phyloP scores from a whole-genome alignment of 345 rosid genomes.

The Citrus sinensis region DVS_A1.0 CM039166.1:12386001-12386500 shows the following conservation, averaged over 20 bases:
- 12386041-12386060: too few relatives aligned
- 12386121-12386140: too few relatives aligned
- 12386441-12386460: background rate
- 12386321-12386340: conserved; percentile 44
- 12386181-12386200: too few relatives aligned
- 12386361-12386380: background rate
- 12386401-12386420: background rate
- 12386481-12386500: conserved; percentile 36
- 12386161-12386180: too few relatives aligned
- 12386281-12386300: conserved; percentile 65
- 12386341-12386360: conserved; percentile 45
- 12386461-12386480: background rate
- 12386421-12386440: background rate
- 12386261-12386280: background rate
- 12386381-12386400: background rate
- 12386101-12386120: too few relatives aligned
- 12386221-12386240: too few relatives aligned
- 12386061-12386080: too few relatives aligned
- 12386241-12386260: background rate
- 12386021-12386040: too few relatives aligned
- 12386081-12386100: too few relatives aligned
- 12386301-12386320: conserved; percentile 54
- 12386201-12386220: too few relatives aligned
- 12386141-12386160: too few relatives aligned
- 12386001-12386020: too few relatives aligned